Evolutionary conservation across 768 basidiomycete genomes (phyloP).

Genomic region (Mycena metata): DNA sequence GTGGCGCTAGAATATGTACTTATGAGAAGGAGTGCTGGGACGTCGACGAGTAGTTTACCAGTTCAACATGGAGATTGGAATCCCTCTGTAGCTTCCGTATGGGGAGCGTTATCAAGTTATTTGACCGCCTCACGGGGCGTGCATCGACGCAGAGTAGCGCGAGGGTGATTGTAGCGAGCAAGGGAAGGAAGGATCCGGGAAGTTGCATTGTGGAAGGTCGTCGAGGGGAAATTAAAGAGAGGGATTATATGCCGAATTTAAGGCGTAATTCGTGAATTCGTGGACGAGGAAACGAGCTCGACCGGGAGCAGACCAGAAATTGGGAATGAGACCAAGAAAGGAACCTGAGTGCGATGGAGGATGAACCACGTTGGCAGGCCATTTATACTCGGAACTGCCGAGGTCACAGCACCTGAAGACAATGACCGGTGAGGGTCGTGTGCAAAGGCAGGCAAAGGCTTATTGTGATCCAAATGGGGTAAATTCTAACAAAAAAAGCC

Average conservation of each 20-base stretch:
- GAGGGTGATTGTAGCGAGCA: conserved; percentile 16
- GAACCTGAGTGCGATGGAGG: background rate
- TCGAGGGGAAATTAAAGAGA: conserved; percentile 4
- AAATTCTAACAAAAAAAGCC: background rate
- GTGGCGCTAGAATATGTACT: conserved; percentile 26
- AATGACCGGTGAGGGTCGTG: too few species aligned
- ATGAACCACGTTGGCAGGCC: background rate
- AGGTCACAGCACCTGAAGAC: conserved; percentile 7
- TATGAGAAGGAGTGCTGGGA: background rate
- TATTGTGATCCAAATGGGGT: conserved; percentile 20
- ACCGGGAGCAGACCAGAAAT: conserved; percentile 34
- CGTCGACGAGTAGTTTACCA: background rate
- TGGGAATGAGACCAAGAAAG: conserved; percentile 27
- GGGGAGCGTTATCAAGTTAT: conserved; percentile 28
- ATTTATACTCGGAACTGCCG: conserved; percentile 13
- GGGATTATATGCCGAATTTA: conserved; percentile 16
- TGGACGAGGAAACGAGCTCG: conserved; percentile 31
- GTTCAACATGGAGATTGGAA: conserved; percentile 18
- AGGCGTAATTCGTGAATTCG: conserved; percentile 21
- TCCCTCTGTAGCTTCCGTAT: conserved; percentile 14
- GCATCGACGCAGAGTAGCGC: conserved; percentile 23
- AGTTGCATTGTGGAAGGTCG: conserved; percentile 30
- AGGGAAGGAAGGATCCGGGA: conserved; percentile 16
- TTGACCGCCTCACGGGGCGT: conserved; percentile 15
- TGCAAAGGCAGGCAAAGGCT: background rate